These are phyloP conservation scores for Ophiocordyceps camponoti-floridani DNA, from an alignment of 2,329 filamentous ascomycete genomes.

Conservation along the genomic window DNA sequence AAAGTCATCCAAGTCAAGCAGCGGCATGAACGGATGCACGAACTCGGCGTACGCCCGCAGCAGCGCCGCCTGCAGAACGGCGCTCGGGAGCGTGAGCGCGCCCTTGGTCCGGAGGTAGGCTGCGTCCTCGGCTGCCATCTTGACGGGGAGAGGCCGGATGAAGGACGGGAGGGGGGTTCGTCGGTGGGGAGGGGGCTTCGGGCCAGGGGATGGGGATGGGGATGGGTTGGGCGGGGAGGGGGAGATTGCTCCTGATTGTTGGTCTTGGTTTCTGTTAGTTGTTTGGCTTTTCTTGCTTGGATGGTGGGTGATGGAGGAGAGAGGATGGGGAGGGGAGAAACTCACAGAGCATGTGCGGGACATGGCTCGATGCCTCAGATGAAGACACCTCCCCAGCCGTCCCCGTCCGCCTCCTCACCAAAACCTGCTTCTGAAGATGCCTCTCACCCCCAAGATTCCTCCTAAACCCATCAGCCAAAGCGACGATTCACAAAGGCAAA, in stretches of 20 bases:
- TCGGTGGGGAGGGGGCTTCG: background rate
- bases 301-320: background rate
- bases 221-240: too few relatives aligned
- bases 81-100: slow-evolving; percentile 57
- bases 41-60: slow-evolving; percentile 73
- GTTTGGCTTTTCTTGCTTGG: background rate
- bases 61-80: slow-evolving; percentile 58
- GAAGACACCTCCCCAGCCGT: slow-evolving; percentile 1
- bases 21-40: slow-evolving; percentile 86
- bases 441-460: too few relatives aligned
- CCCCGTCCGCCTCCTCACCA: background rate
- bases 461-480: too few relatives aligned
- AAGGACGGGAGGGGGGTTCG: slow-evolving; percentile 39
- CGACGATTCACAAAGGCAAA: too few relatives aligned
- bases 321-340: slow-evolving; percentile 3
- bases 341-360: slow-evolving; percentile 31
- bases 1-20: slow-evolving; percentile 52
- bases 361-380: slow-evolving; percentile 20
- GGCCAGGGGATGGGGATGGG: too few relatives aligned
- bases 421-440: too few relatives aligned
- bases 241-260: too few relatives aligned
- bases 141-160: slow-evolving; percentile 60
- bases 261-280: too few relatives aligned
- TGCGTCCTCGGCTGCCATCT: slow-evolving; percentile 66
- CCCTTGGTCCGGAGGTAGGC: slow-evolving; percentile 72